Conservation (phyloP, 306 rosid species). For the Prunus mume region DNA sequence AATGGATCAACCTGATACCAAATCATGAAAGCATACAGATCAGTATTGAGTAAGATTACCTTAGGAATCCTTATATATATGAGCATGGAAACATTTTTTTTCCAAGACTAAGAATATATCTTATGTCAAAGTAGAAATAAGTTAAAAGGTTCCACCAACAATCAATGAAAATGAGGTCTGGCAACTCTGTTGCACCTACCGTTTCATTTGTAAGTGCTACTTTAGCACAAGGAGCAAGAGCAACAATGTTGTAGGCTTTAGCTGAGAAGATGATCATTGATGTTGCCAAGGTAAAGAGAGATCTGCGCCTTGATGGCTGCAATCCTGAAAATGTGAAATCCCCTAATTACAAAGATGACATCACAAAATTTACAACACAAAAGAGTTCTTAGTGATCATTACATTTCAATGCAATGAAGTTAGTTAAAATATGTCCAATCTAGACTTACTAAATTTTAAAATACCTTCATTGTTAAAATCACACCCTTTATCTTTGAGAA, state of each 20-base stretch:
- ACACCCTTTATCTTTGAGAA: background rate
- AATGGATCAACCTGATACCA: conserved; percentile 69
- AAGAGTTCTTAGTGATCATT: background rate
- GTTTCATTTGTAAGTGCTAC: conserved; percentile 54
- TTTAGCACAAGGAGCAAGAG: conserved; percentile 57
- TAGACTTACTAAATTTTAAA: background rate
- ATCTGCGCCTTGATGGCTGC: conserved; percentile 71
- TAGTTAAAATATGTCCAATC: background rate
- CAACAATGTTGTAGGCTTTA: conserved; percentile 54
- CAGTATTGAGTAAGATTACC: background rate
- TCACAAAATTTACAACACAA: background rate
- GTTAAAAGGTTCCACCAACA: background rate
- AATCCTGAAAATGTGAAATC: conserved; percentile 46
- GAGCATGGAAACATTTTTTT: background rate
- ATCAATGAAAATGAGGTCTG: background rate
- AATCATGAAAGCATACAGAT: background rate
- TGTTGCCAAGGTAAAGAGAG: conserved; percentile 73
- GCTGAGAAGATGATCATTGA: conserved; percentile 76
- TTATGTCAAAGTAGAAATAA: background rate
- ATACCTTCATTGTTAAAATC: background rate
- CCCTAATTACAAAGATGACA: conserved; percentile 21
- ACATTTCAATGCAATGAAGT: background rate
- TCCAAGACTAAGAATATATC: background rate
- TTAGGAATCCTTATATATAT: background rate
- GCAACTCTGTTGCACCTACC: conserved; percentile 30